Conservation (phyloP, 768 basidiomycete species). For the Termitomyces sp. region DNA sequence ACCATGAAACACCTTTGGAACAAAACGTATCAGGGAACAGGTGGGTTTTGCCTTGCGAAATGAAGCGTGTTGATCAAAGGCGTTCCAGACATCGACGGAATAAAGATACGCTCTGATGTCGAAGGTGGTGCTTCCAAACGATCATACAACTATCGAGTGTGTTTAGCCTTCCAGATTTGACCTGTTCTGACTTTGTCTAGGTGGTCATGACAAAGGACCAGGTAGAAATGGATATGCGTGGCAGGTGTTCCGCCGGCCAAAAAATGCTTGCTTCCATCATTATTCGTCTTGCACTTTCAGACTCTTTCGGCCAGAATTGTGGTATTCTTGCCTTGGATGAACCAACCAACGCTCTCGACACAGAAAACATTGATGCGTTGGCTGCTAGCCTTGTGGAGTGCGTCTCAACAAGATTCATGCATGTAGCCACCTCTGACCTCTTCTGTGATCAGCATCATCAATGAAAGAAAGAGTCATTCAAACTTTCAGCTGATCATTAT, state of each 20-base stretch:
- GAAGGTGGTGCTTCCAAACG: conserved; percentile 89
- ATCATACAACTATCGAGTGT: conserved; percentile 95
- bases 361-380: conserved; percentile 93
- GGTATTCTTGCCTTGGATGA: conserved; percentile 97
- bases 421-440: conserved; percentile 4
- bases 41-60: conserved; percentile 38
- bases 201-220: conserved; percentile 99
- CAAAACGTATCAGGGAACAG: conserved; percentile 98
- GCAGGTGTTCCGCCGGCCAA: conserved; percentile 96
- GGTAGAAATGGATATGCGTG: conserved; percentile 99
- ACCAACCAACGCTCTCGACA: conserved; percentile 95
- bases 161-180: conserved; percentile 6
- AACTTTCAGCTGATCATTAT: conserved; percentile 98
- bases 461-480: conserved; percentile 82
- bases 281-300: conserved; percentile 94
- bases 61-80: conserved; percentile 1
- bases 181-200: conserved; percentile 35
- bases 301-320: conserved; percentile 97
- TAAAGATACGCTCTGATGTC: conserved; percentile 90
- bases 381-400: conserved; percentile 91
- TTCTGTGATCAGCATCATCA: conserved; percentile 70
- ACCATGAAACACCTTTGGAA: conserved; percentile 98
- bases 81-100: conserved; percentile 90
- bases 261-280: conserved; percentile 99
- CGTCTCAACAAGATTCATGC: conserved; percentile 28